phyloP scores from a whole-genome alignment of 139 green algal species.

The Chlorella vulgaris region DNA sequence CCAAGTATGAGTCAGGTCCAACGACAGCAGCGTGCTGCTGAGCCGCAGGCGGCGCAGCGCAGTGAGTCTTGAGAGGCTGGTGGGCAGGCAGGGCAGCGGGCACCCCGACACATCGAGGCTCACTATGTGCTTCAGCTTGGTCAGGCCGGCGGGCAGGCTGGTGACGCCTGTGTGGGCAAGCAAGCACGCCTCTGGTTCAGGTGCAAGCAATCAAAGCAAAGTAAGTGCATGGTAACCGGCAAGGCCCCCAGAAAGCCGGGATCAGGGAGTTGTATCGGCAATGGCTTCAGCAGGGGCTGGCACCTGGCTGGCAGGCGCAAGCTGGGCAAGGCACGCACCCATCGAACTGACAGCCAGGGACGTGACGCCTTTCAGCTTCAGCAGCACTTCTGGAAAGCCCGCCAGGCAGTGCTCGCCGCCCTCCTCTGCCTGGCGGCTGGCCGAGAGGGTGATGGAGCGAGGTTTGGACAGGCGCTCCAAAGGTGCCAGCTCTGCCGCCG shows the following conservation, averaged over 20 bases:
- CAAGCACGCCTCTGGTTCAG: no score
- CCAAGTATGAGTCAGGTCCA: constrained; percentile 1
- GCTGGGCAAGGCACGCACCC: constrained; percentile 5
- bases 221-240: no score
- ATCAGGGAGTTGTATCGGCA: neutral
- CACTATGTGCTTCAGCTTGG: constrained; percentile 19
- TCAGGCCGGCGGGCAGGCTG: constrained; percentile 11
- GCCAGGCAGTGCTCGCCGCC: neutral
- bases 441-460: neutral
- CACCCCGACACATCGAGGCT: constrained; percentile 23
- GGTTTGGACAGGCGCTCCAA: constrained; percentile 13
- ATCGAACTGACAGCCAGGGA: constrained; percentile 9
- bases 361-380: constrained; percentile 16
- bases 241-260: no score
- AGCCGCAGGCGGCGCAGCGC: constrained; percentile 32
- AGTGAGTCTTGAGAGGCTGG: neutral
- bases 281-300: no score
- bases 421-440: constrained; percentile 22
- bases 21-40: constrained; percentile 1
- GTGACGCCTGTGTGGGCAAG: constrained; percentile 13
- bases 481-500: constrained; percentile 11
- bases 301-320: no score
- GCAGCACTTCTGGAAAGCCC: constrained; percentile 22
- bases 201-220: no score
- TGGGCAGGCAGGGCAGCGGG: constrained; percentile 16